Evolutionary conservation across 257 asterid species (phyloP).

Genomic region (Fraxinus excelsior): DNA sequence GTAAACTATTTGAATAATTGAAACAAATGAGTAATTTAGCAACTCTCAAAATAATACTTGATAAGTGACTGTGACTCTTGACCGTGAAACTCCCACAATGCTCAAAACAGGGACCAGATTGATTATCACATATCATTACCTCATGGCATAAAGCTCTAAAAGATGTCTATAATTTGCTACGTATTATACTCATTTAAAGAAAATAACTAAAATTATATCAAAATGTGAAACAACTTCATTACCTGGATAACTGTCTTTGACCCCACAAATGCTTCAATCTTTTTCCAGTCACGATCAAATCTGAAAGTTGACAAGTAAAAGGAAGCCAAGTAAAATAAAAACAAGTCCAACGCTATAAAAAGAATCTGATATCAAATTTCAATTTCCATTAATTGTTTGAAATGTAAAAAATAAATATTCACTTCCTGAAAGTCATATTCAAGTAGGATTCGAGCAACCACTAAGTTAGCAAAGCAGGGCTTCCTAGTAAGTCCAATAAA

Average conservation of each 20-base stretch:
- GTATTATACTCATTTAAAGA: not conserved
- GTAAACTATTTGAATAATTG: not conserved
- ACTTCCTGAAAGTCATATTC: not conserved
- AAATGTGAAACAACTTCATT: slow-evolving; percentile 5
- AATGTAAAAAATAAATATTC: not conserved
- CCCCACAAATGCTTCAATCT: slow-evolving; percentile 81
- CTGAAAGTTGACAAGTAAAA: slow-evolving; percentile 37
- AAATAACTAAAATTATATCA: not conserved
- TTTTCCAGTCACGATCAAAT: slow-evolving; percentile 92
- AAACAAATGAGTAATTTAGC: not conserved
- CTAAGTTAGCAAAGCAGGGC: not conserved
- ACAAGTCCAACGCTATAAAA: not conserved
- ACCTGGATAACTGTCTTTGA: slow-evolving; percentile 89
- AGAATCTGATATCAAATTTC: not conserved
- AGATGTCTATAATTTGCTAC: not conserved
- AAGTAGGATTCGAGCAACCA: not conserved
- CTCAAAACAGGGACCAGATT: slow-evolving; percentile 28
- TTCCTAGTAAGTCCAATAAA: not conserved
- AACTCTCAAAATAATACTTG: slow-evolving; percentile 21
- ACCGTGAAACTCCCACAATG: not conserved
- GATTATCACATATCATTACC: slow-evolving; percentile 16
- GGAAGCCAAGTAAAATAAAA: slow-evolving; percentile 9
- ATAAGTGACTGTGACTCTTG: not conserved
- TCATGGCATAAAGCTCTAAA: slow-evolving; percentile 18
- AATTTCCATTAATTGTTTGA: not conserved